A percentile compares a stretch with the other conserved stretches of the same genome.
Evolutionary conservation across 2,329 filamentous ascomycete genomes (phyloP).

Genomic region (Exophiala spinifera): DNA sequence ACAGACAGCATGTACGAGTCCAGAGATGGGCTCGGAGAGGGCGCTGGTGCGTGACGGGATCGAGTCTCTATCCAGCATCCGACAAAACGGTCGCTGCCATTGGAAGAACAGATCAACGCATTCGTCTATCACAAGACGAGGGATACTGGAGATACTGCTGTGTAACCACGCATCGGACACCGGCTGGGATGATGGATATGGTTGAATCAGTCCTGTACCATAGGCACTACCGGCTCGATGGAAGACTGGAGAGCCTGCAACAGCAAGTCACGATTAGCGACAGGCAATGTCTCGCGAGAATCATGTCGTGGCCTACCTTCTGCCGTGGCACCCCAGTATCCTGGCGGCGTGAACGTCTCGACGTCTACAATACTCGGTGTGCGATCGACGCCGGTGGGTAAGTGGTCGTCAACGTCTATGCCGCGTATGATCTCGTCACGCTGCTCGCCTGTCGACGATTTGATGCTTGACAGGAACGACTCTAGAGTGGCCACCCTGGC

Average conservation of each 20-base stretch:
- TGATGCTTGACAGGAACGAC: conserved; percentile 6
- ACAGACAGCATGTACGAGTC: conserved; percentile 6
- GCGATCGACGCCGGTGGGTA: not conserved
- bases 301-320: not conserved
- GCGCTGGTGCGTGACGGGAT: not conserved
- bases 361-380: not conserved
- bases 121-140: conserved; percentile 1
- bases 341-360: not conserved
- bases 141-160: not conserved
- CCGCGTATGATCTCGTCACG: conserved; percentile 5
- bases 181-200: not conserved
- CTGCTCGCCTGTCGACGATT: conserved; percentile 1
- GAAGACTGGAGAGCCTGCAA: conserved; percentile 2
- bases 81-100: conserved; percentile 8
- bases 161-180: not conserved
- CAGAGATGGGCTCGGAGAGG: not conserved
- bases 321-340: not conserved
- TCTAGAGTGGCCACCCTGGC: conserved; percentile 5
- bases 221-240: conserved; percentile 8
- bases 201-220: conserved; percentile 3
- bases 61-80: conserved; percentile 1
- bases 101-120: conserved; percentile 10
- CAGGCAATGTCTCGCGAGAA: not conserved
- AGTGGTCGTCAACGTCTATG: conserved; percentile 8
- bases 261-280: not conserved